Evolutionary conservation across 805 yeast species (phyloP).

Genomic region (Cyberlindnera mycetangii): DNA sequence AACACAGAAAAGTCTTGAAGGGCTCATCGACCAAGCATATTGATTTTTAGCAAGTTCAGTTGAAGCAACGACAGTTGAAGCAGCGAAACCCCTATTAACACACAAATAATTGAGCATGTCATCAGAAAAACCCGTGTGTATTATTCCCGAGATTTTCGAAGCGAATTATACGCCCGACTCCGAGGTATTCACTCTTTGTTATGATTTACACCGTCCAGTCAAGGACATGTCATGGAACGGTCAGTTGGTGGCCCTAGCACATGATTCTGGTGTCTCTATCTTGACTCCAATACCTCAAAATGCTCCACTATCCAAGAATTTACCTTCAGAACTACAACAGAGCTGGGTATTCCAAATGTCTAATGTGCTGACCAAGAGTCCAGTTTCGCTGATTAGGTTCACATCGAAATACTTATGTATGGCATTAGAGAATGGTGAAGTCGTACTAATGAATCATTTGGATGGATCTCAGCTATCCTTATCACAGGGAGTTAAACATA

Average conservation of each 20-base stretch:
- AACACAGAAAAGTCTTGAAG: too few relatives aligned
- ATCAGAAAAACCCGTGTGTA: constrained; percentile 19
- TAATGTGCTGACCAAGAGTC: constrained; percentile 11
- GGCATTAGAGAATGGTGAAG: constrained; percentile 21
- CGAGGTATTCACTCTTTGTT: constrained; percentile 24
- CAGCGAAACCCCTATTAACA: background rate
- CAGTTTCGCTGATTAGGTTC: constrained; percentile 19
- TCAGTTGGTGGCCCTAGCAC: constrained; percentile 20
- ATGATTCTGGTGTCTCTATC: constrained; percentile 22
- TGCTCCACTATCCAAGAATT: constrained; percentile 22
- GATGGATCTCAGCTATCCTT: constrained; percentile 16
- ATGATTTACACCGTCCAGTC: constrained; percentile 20
- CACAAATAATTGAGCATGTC: background rate
- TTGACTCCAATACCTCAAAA: constrained; percentile 24
- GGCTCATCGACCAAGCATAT: too few relatives aligned
- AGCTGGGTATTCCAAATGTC: constrained; percentile 25
- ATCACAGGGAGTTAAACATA: background rate
- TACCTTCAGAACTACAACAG: constrained; percentile 25
- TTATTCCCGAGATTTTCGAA: constrained; percentile 26
- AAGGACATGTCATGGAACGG: constrained; percentile 27
- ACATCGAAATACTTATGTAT: constrained; percentile 22
- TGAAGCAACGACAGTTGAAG: too few relatives aligned
- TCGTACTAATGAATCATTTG: constrained; percentile 23
- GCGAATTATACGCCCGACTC: constrained; percentile 14
- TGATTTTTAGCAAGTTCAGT: too few relatives aligned